A percentile compares a stretch with the other conserved stretches of the same genome.
Conservation (phyloP, 768 basidiomycete species). For the Lentinula sp. region DNA sequence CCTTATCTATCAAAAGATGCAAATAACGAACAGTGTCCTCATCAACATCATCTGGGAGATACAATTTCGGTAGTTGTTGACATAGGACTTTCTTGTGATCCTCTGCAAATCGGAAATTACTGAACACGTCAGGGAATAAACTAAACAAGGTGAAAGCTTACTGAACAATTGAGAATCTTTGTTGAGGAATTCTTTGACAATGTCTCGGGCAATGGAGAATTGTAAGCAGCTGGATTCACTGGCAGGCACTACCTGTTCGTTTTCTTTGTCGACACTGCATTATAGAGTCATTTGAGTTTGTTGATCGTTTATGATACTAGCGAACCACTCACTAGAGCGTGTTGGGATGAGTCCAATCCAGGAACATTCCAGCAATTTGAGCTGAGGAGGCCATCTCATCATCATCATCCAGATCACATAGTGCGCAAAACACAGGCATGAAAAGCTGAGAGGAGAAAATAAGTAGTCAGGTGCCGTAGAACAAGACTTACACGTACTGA, state of each 20-base stretch:
- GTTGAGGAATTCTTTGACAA: constrained; percentile 34
- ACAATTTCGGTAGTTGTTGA: constrained; percentile 56
- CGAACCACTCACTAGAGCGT: constrained; percentile 37
- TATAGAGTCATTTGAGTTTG: not conserved
- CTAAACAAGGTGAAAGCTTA: constrained; percentile 24
- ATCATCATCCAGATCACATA: constrained; percentile 43
- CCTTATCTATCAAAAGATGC: constrained; percentile 54
- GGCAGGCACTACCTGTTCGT: constrained; percentile 25
- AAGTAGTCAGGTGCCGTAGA: not conserved
- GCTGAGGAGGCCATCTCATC: constrained; percentile 51
- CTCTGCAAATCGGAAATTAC: constrained; percentile 29
- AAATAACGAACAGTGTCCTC: constrained; percentile 61
- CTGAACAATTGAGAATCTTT: constrained; percentile 47
- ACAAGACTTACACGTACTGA: constrained; percentile 34
- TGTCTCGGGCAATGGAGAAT: constrained; percentile 48
- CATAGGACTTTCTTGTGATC: constrained; percentile 62
- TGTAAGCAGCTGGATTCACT: constrained; percentile 36
- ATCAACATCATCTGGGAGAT: constrained; percentile 67
- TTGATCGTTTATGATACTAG: not conserved
- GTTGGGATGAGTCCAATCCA: constrained; percentile 73
- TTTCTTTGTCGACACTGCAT: not conserved
- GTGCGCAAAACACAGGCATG: constrained; percentile 51
- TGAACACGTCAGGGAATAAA: not conserved
- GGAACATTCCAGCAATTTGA: constrained; percentile 57
- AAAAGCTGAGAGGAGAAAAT: not conserved